Evolutionary conservation across 2,329 filamentous ascomycete species (phyloP).

Genomic region (Tricladium varicosporioides): DNA sequence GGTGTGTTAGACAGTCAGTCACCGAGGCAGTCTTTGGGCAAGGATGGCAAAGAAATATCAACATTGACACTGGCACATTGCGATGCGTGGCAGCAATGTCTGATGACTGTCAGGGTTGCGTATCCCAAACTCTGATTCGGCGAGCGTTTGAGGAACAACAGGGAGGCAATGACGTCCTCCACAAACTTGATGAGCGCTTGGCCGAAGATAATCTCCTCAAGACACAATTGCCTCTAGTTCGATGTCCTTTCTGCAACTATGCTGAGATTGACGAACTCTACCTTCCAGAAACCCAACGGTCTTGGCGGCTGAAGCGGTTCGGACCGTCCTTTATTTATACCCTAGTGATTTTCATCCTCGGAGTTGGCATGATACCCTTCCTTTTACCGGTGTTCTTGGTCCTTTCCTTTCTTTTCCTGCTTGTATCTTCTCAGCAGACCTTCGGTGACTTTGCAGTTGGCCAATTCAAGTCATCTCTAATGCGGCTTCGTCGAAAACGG

Average conservation of each 20-base stretch:
- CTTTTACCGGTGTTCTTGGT: slow-evolving; percentile 51
- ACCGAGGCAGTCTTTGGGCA: slow-evolving; percentile 92
- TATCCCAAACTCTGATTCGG: slow-evolving; percentile 67
- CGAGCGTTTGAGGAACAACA: slow-evolving; percentile 69
- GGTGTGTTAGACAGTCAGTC: slow-evolving; percentile 77
- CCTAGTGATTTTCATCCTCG: slow-evolving; percentile 46
- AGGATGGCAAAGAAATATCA: slow-evolving; percentile 80
- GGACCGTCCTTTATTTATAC: slow-evolving; percentile 37
- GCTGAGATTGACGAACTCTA: slow-evolving; percentile 82
- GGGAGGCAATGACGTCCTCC: slow-evolving; percentile 68
- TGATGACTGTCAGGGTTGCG: slow-evolving; percentile 69
- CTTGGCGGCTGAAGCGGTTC: slow-evolving; percentile 55
- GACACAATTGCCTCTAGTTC: slow-evolving; percentile 71
- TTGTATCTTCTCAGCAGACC: slow-evolving; percentile 43
- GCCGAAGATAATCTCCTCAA: slow-evolving; percentile 73
- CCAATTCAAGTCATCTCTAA: slow-evolving; percentile 59
- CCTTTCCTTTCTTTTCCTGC: slow-evolving; percentile 44
- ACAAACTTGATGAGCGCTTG: slow-evolving; percentile 75
- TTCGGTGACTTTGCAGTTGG: slow-evolving; percentile 41
- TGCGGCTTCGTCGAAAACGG: slow-evolving; percentile 65
- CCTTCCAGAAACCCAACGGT: slow-evolving; percentile 52
- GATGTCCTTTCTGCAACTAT: slow-evolving; percentile 89
- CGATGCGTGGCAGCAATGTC: slow-evolving; percentile 77
- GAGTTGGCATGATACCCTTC: slow-evolving; percentile 54
- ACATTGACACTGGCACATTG: slow-evolving; percentile 69